Conservation (phyloP, 2,329 filamentous ascomycete genomes). For the Furcasterigmium sp. region DNA sequence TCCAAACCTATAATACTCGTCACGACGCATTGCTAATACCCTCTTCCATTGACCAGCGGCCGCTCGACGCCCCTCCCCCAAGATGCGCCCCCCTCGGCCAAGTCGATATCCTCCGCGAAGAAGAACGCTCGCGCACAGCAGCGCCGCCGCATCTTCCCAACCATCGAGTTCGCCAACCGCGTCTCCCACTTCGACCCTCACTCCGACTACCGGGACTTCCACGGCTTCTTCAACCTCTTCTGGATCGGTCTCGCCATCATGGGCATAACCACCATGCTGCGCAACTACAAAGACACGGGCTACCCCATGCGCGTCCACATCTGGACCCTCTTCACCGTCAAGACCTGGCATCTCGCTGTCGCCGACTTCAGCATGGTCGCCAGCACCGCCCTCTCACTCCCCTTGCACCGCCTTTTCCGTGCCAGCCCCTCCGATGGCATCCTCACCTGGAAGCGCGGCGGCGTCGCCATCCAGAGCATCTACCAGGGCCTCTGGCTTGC, state of each 20-base stretch:
- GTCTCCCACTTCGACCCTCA: slow-evolving; percentile 93
- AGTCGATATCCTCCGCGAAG: slow-evolving; percentile 78
- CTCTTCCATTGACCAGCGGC: slow-evolving; percentile 47
- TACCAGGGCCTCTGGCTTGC: slow-evolving; percentile 75
- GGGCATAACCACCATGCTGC: slow-evolving; percentile 88
- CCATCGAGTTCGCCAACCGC: slow-evolving; percentile 82
- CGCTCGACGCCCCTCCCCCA: slow-evolving; percentile 77
- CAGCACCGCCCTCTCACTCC: slow-evolving; percentile 66
- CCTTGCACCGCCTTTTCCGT: slow-evolving; percentile 66
- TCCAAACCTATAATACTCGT: too few species aligned
- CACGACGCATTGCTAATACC: too few species aligned
- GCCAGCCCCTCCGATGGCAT: slow-evolving; percentile 39
- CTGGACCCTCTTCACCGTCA: slow-evolving; percentile 82
- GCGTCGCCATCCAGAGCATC: slow-evolving; percentile 77
- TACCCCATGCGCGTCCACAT: slow-evolving; percentile 80
- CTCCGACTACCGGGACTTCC: slow-evolving; percentile 90
- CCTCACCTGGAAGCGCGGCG: slow-evolving; percentile 69
- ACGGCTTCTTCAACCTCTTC: slow-evolving; percentile 96
- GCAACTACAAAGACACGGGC: slow-evolving; percentile 91
- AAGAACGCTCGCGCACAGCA: slow-evolving; percentile 79
- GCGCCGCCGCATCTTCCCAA: slow-evolving; percentile 82
- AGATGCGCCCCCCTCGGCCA: slow-evolving; percentile 89
- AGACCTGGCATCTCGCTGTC: slow-evolving; percentile 79
- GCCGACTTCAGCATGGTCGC: slow-evolving; percentile 83
- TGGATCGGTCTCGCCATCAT: slow-evolving; percentile 97